Evolutionary conservation across 2,329 filamentous ascomycete species (phyloP), one percentile per base, ranked within the genome.

Genomic region (Tolypocladium sp.): DNA sequence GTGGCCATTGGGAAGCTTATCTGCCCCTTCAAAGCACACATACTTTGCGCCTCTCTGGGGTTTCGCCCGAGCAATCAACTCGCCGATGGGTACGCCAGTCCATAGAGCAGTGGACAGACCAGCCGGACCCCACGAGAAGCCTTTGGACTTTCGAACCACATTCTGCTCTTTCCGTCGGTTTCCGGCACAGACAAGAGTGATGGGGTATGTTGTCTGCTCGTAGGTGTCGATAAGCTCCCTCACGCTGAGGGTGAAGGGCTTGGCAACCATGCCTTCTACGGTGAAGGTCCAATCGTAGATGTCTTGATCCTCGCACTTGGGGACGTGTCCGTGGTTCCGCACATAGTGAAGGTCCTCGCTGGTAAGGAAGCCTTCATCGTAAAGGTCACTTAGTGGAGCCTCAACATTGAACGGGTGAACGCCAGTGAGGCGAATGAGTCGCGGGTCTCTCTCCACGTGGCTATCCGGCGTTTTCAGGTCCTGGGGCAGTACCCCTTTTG

Each of bases 121-220:
- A 4, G 90, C 92, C 1, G 92, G 80, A 41, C 92, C 92, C 92
- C 92, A 97, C 2, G 91, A 96, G 75, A 97, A 97, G 0, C 92
- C 92, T 67, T 96, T 95, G 1, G 90, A 91, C 72, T 96, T 96
- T 20, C 91, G 82, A 3, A 96, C 90, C 57, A 91, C 80, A 65
- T 97, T 97, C 70, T 96, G 92, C 73, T 97, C 92, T 74, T 96
- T 96, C 38, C 92, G 83, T 60, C 92, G 82, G 71, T 97, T 97
- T 1, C 92, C 92, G 4, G 92, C 92, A 71, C 92, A 97, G 27
- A 96, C 92, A 1, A 97, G 82, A 0, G 92, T 96, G 61, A 97
- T 82, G 0, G 92, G 92, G 60, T 89, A 90, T 3, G 92, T 96
- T 33, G 91, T 82, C 69, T 95, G 90, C 58, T 92, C 86, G 66